phyloP scores from a whole-genome alignment of 371 early-diverging fungal genomes.

The Apophysomyces elegans region DNA sequence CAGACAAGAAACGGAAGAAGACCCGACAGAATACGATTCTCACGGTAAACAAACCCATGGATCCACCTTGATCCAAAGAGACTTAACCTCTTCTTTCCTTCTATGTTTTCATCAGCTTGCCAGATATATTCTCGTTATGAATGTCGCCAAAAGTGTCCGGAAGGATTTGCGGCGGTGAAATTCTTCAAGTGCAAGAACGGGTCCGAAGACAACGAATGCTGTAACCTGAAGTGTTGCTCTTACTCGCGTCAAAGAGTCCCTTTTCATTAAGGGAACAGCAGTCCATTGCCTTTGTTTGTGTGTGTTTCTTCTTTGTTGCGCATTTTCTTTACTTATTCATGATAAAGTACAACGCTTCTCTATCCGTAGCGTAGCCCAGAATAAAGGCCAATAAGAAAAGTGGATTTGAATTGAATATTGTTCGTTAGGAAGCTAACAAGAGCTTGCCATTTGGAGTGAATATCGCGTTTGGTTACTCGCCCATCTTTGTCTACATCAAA shows the following conservation, averaged over 20 bases:
- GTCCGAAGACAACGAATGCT: conserved; percentile 3
- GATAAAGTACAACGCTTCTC: background rate
- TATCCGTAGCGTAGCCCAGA: conserved; percentile 60
- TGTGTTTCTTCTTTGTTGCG: too few species aligned
- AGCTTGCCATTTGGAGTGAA: conserved; percentile 43
- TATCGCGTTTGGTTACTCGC: conserved; percentile 48
- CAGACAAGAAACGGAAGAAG: background rate
- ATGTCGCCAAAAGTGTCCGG: background rate
- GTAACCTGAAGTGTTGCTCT: background rate
- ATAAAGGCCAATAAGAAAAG: conserved; percentile 57
- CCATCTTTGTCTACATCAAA: conserved; percentile 60
- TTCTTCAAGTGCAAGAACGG: background rate
- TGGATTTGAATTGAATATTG: conserved; percentile 65
- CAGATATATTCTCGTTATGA: background rate
- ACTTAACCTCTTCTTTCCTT: background rate
- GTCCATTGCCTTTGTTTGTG: background rate
- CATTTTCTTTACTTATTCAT: background rate
- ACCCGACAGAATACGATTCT: background rate
- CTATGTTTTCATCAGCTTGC: background rate
- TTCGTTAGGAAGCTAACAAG: conserved; percentile 56
- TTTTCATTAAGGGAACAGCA: too few species aligned
- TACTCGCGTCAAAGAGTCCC: background rate
- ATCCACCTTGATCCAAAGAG: background rate
- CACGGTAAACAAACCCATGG: background rate
- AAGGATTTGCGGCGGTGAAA: background rate